Conservation (phyloP, 768 basidiomycete species). For the Lactifluus piperatus region DNA sequence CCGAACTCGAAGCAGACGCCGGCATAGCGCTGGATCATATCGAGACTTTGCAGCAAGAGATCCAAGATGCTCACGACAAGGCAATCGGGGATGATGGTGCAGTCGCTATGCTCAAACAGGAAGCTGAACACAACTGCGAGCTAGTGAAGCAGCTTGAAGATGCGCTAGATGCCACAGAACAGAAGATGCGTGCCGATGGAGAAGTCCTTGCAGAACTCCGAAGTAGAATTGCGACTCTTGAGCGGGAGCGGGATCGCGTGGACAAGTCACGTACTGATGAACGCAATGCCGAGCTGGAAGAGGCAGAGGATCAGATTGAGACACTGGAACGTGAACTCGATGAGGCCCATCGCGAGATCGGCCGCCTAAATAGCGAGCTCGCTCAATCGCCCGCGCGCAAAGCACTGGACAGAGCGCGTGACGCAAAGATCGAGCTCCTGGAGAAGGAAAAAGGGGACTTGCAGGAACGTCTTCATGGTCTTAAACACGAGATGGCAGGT, state of each 20-base stretch:
- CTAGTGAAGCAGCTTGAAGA: constrained; percentile 63
- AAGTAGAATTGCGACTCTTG: constrained; percentile 42
- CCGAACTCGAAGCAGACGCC: constrained; percentile 57
- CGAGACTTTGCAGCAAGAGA: constrained; percentile 47
- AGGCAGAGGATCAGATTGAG: constrained; percentile 45
- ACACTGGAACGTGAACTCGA: constrained; percentile 70
- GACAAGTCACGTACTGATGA: constrained; percentile 26
- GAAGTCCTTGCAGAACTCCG: constrained; percentile 43
- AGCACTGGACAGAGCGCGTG: constrained; percentile 70
- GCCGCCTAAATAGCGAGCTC: constrained; percentile 54
- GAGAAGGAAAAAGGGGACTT: constrained; percentile 73
- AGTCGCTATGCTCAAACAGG: constrained; percentile 27
- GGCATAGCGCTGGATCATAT: constrained; percentile 42
- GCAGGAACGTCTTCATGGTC: constrained; percentile 54
- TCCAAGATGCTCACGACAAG: constrained; percentile 39
- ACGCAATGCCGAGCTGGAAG: constrained; percentile 25
- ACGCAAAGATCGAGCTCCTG: constrained; percentile 64
- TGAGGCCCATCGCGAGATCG: constrained; percentile 67
- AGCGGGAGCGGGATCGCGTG: constrained; percentile 45
- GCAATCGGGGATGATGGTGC: constrained; percentile 36
- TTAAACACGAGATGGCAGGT: constrained; percentile 45
- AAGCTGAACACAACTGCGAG: constrained; percentile 42
- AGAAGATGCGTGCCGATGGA: constrained; percentile 57
- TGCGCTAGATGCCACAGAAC: constrained; percentile 66
- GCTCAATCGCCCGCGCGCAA: constrained; percentile 67